A percentile compares a stretch with the other conserved stretches of the same genome.
Evolutionary conservation across 495 filamentous ascomycete species (phyloP).

Genomic region (Talaromyces adpressus): DNA sequence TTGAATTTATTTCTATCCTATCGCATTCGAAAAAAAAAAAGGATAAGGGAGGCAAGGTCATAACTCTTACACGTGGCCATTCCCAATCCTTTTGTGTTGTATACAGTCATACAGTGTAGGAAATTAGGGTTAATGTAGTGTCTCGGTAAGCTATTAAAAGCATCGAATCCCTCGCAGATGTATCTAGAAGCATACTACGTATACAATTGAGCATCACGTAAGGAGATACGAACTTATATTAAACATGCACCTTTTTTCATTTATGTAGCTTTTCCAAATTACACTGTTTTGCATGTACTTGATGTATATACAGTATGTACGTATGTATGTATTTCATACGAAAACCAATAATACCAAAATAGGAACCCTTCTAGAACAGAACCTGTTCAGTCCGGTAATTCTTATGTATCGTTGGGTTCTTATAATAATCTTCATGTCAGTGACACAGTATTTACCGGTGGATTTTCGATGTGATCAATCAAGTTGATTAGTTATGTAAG

Average conservation of each 20-base stretch:
- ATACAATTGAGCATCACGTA: neutral
- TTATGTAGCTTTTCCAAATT: too few relatives aligned
- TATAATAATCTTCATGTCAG: neutral
- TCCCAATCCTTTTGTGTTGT: neutral
- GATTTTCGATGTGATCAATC: neutral
- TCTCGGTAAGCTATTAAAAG: neutral
- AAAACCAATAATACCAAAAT: neutral
- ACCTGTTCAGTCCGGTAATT: neutral
- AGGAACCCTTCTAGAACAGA: neutral
- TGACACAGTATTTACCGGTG: too few relatives aligned
- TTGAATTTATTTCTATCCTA: neutral
- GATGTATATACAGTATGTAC: too few relatives aligned
- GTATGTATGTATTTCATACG: neutral
- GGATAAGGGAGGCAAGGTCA: neutral
- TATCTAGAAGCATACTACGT: neutral
- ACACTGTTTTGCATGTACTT: too few relatives aligned
- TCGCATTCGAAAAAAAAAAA: neutral
- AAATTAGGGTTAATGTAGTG: neutral
- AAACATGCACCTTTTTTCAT: neutral
- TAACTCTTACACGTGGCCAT: neutral
- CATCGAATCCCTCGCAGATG: neutral
- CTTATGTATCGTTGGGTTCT: neutral
- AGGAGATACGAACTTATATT: neutral
- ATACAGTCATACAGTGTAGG: neutral
- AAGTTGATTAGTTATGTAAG: neutral